Conservation (phyloP, 257 asterid genomes). For the Cinchona pubescens region DNA sequence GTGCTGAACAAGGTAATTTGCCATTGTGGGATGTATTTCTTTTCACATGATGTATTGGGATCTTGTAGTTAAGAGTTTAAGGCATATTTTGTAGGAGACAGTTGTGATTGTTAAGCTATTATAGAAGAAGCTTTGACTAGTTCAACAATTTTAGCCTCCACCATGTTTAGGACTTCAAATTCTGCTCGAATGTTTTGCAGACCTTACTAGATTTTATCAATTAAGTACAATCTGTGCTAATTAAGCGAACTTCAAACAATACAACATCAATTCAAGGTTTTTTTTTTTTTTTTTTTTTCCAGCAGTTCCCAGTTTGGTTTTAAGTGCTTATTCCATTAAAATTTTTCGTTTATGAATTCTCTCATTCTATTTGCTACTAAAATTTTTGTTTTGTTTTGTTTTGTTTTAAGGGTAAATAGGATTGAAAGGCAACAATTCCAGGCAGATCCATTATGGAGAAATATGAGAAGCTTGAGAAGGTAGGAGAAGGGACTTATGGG, state of each 20-base stretch:
- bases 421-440: neutral
- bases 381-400: neutral
- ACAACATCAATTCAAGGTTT: neutral
- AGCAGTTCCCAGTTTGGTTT: neutral
- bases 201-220: neutral
- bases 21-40: neutral
- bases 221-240: neutral
- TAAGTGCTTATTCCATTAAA: neutral
- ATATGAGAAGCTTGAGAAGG: slow-evolving; percentile 92
- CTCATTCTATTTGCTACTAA: neutral
- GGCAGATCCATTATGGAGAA: slow-evolving; percentile 37
- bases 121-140: neutral
- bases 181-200: neutral
- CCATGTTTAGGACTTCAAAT: too few relatives aligned
- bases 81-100: neutral
- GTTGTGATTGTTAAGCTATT: neutral
- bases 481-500: slow-evolving; percentile 97
- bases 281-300: neutral
- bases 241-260: neutral
- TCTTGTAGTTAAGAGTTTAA: too few relatives aligned
- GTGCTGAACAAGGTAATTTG: neutral
- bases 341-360: neutral
- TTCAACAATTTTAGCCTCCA: too few relatives aligned
- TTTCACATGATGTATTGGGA: too few relatives aligned
- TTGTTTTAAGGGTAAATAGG: neutral